These are phyloP conservation scores for Aspergillus diversus DNA, from an alignment of 495 filamentous ascomycete genomes.

Conservation along the genomic window DNA sequence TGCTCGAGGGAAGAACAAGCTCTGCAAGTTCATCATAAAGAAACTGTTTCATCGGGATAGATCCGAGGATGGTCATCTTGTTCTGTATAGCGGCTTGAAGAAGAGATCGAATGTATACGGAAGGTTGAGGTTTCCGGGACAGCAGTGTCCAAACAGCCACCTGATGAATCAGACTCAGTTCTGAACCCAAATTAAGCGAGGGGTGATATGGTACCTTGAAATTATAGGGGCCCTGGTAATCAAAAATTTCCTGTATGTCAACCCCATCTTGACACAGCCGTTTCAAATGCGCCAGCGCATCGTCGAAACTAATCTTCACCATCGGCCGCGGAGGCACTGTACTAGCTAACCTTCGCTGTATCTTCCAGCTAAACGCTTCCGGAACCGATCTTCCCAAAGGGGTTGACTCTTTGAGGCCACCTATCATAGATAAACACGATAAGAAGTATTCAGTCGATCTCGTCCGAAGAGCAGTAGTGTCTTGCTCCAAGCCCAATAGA, in stretches of 20 bases:
- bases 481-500: slow-evolving; percentile 54
- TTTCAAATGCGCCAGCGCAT: slow-evolving; percentile 70
- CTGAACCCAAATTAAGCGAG: slow-evolving; percentile 14
- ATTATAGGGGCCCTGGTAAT: slow-evolving; percentile 69
- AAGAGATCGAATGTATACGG: slow-evolving; percentile 80
- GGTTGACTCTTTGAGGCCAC: slow-evolving; percentile 57
- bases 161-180: slow-evolving; percentile 51
- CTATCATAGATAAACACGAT: slow-evolving; percentile 49
- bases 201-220: slow-evolving; percentile 44
- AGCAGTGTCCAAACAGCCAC: slow-evolving; percentile 67
- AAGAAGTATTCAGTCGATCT: slow-evolving; percentile 45
- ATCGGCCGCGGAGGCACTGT: slow-evolving; percentile 92
- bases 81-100: slow-evolving; percentile 77
- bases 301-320: slow-evolving; percentile 71
- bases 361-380: slow-evolving; percentile 83
- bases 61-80: slow-evolving; percentile 66
- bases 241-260: slow-evolving; percentile 67
- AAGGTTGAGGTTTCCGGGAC: slow-evolving; percentile 77
- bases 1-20: slow-evolving; percentile 71
- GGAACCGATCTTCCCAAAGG: slow-evolving; percentile 66
- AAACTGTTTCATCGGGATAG: slow-evolving; percentile 69
- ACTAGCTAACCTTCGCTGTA: slow-evolving; percentile 87
- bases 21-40: slow-evolving; percentile 79
- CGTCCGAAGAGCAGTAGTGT: slow-evolving; percentile 45
- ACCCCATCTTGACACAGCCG: slow-evolving; percentile 73